A percentile compares a stretch with the other conserved stretches of the same genome.
These are phyloP conservation scores for Onygenales sp. DNA, from an alignment of 2,329 filamentous ascomycete genomes.

Conservation along the genomic window DNA sequence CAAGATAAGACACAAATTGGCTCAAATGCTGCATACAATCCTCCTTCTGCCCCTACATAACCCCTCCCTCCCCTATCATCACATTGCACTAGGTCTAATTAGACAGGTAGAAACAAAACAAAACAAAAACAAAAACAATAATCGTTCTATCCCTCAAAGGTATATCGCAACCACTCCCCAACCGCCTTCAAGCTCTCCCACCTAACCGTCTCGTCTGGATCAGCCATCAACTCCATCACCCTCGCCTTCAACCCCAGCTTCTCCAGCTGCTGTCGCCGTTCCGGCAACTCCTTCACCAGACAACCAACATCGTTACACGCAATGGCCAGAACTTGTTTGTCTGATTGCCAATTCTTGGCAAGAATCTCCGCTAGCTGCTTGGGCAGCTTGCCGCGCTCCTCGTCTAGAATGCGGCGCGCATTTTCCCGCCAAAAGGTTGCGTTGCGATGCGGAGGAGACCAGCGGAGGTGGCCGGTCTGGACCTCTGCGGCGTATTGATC, in stretches of 20 bases:
- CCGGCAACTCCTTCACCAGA: slow-evolving; percentile 80
- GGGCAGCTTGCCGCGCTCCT: slow-evolving; percentile 67
- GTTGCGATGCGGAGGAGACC: slow-evolving; percentile 85
- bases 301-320: slow-evolving; percentile 88
- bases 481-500: slow-evolving; percentile 71
- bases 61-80: too few species aligned
- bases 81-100: too few species aligned
- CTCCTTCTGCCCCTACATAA: too few species aligned
- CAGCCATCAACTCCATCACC: slow-evolving; percentile 90
- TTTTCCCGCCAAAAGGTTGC: slow-evolving; percentile 87
- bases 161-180: slow-evolving; percentile 66
- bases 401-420: slow-evolving; percentile 74
- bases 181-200: slow-evolving; percentile 89
- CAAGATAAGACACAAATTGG: too few species aligned
- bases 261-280: slow-evolving; percentile 70
- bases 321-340: slow-evolving; percentile 78
- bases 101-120: neutral
- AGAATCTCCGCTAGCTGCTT: slow-evolving; percentile 80
- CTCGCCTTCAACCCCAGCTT: slow-evolving; percentile 74
- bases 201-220: slow-evolving; percentile 75
- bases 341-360: slow-evolving; percentile 71
- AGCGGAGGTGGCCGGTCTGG: slow-evolving; percentile 75
- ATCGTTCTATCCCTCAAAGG: slow-evolving; percentile 41
- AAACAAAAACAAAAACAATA: neutral
- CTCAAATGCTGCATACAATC: too few species aligned